phyloP scores from a whole-genome alignment of 495 filamentous ascomycete genomes.

The Aspergillus homomorphus region DNA sequence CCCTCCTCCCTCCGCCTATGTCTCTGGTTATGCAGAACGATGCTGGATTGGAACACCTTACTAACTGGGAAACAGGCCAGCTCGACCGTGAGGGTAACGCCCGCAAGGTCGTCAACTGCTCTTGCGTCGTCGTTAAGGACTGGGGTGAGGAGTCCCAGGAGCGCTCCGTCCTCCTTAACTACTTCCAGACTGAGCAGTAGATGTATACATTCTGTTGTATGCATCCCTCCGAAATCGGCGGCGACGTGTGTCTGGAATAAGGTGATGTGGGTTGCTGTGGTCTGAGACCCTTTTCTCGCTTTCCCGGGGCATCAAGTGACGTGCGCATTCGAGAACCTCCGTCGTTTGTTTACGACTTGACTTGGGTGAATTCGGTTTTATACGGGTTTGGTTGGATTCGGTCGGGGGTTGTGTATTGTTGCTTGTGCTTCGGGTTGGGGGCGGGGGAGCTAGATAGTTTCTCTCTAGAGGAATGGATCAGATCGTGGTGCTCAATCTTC shows the following conservation, averaged over 20 bases:
- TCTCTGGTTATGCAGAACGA: conserved; percentile 15
- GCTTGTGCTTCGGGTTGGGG: background rate
- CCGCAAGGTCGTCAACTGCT: conserved; percentile 99
- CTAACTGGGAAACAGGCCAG: conserved; percentile 66
- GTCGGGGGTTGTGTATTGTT: background rate
- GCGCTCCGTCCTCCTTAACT: conserved; percentile 96
- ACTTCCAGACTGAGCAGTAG: conserved; percentile 92
- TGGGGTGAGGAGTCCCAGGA: conserved; percentile 99
- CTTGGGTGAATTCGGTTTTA: conserved; percentile 5
- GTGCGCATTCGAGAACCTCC: too few species aligned
- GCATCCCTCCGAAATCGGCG: conserved; percentile 14
- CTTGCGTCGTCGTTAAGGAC: conserved; percentile 97
- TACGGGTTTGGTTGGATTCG: background rate
- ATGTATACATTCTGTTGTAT: conserved; percentile 20
- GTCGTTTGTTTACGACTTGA: too few species aligned
- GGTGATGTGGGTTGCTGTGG: background rate
- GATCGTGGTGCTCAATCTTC: background rate
- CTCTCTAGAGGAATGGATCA: background rate
- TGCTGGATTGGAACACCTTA: too few species aligned
- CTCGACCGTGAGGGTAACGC: conserved; percentile 99
- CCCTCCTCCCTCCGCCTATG: conserved; percentile 3
- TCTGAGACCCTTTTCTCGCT: background rate
- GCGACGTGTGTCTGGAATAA: conserved; percentile 1
- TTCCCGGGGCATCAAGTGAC: too few species aligned
- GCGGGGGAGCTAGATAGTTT: background rate